Percentiles rank a stretch among this genome's conserved stretches.
These are phyloP conservation scores for Biscutella laevigata DNA, from an alignment of 441 rosid species.

Conservation along the genomic window DNA sequence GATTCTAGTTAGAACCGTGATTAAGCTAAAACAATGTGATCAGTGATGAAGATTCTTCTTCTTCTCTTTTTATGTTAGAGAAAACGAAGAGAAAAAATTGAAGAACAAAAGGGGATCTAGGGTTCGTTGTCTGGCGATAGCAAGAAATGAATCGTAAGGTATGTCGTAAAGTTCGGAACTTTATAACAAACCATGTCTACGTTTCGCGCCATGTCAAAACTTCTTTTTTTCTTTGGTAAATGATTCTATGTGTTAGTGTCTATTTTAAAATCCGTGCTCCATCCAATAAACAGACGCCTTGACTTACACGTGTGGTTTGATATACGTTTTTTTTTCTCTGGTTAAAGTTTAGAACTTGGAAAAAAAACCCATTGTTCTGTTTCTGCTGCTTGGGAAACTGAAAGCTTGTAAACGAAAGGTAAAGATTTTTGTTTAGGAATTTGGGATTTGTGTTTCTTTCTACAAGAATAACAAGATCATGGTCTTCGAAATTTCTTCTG, in stretches of 20 bases:
- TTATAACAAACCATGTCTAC: constrained; percentile 21
- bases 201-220: constrained; percentile 29
- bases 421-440: background rate
- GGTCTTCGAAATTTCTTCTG: background rate
- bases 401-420: constrained; percentile 16
- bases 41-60: too few species aligned
- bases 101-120: constrained; percentile 24
- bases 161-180: constrained; percentile 26
- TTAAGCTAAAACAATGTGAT: background rate
- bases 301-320: background rate
- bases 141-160: constrained; percentile 23
- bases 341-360: background rate
- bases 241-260: background rate
- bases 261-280: background rate
- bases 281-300: constrained; percentile 1
- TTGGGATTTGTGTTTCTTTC: background rate
- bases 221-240: background rate
- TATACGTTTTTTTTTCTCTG: constrained; percentile 1
- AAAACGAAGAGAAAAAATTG: background rate
- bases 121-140: constrained; percentile 16
- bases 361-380: background rate
- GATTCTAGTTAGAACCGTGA: background rate
- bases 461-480: background rate
- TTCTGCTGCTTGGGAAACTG: constrained; percentile 10
- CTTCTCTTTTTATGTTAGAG: constrained; percentile 1